These are phyloP conservation scores for Claviceps maximensis DNA, from an alignment of 2,329 filamentous ascomycete species.

Conservation along the genomic window DNA sequence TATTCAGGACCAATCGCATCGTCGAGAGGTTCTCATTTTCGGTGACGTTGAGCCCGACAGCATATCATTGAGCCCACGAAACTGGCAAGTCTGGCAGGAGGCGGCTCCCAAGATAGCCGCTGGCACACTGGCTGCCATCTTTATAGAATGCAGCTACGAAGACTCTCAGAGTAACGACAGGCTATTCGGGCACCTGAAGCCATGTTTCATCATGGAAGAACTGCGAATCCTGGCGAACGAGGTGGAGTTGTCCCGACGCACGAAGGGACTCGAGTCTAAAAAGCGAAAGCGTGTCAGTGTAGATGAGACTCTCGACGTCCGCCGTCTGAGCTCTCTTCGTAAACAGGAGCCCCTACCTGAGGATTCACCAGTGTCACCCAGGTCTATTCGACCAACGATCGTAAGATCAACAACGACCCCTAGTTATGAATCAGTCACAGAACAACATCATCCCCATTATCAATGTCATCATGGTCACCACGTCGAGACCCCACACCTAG, in stretches of 20 bases:
- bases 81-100: conserved; percentile 71
- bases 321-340: conserved; percentile 10
- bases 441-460: too few relatives aligned
- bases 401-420: conserved; percentile 8
- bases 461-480: neutral
- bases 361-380: conserved; percentile 39
- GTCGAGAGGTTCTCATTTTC: conserved; percentile 77
- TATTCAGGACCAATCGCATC: conserved; percentile 59
- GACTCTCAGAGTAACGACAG: conserved; percentile 64
- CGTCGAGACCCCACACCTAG: conserved; percentile 27
- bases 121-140: conserved; percentile 64
- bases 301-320: conserved; percentile 10
- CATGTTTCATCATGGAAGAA: conserved; percentile 69
- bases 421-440: neutral
- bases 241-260: conserved; percentile 41
- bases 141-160: conserved; percentile 93
- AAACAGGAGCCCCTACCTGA: conserved; percentile 19
- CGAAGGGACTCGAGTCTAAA: conserved; percentile 28
- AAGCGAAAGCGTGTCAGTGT: conserved; percentile 50
- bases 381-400: conserved; percentile 24
- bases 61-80: conserved; percentile 69
- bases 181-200: conserved; percentile 81
- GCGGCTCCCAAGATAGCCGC: conserved; percentile 72
- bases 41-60: conserved; percentile 92
- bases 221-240: conserved; percentile 57